Base-by-base conservation (phyloP, 1,139 yeast genomes). In the Candida frijolesensis region DNA sequence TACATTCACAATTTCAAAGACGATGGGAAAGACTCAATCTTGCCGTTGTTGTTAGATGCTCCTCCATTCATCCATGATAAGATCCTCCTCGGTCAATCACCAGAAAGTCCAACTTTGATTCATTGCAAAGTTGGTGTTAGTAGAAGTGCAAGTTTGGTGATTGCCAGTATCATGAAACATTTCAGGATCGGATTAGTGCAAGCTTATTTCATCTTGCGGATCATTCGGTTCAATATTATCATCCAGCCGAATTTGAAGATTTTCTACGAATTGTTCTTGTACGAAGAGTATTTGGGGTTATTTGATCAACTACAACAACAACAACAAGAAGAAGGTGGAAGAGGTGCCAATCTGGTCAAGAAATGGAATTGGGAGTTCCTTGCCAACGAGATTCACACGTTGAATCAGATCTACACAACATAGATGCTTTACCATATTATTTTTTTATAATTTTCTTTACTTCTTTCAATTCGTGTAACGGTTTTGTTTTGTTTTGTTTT, bases 61-160 rank as follows among this genome's bases (percentile, higher is more conserved):
- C 79, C 78, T 0, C 59, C 59, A 14, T 57, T 55, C 11, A 60
- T 74, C 25, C 76, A 71, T 51, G 58, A 62, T 12, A 69, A 68
- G 45, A 52, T 72, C 33, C 57, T 74, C 33, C 60, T 63, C 15
- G 59, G 64, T 35, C 29, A 35, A 33, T 16, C 45, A 4, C 32
- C 34, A 9, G 22, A 18, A 10, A 7, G 22, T 6, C 19, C 27
- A 45, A 85, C 89, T 0, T 70, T 91, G 49, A 90, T 89, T 15
- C 97, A 91, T 64, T 91, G 97, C 64, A 85, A 90, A 61, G 96
- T 89, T 50, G 97, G 97, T 1, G 97, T 91, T 4, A 89, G 96
- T 0, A 74, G 97, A 50, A 87, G 95, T 19, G 97, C 97, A 0
- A 85, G 96, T 0, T 87, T 92, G 39, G 87, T 96, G 57, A 89